Evolutionary conservation across 2,329 filamentous ascomycete genomes (phyloP).

Genomic region (Colletotrichum higginsianum): DNA sequence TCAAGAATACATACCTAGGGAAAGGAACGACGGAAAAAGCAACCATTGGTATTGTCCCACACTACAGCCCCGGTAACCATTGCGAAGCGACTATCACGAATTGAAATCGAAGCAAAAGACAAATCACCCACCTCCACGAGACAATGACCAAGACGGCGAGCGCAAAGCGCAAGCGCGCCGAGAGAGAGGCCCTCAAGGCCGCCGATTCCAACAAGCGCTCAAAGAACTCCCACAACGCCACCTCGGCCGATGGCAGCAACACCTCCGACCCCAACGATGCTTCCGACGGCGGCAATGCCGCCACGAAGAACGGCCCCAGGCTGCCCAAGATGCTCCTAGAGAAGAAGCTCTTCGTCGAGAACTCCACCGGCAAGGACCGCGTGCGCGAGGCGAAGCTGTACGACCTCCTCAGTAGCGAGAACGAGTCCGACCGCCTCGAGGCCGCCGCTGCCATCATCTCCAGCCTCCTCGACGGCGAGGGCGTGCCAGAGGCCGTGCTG

Average conservation of each 20-base stretch:
- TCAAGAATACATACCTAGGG: too few relatives aligned
- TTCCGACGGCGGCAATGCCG: conserved; percentile 8
- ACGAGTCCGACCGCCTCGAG: conserved; percentile 67
- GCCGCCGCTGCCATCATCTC: conserved; percentile 73
- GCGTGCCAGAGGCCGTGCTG: conserved; percentile 67
- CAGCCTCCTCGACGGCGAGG: conserved; percentile 65
- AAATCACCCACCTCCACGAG: not conserved
- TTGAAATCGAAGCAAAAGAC: not conserved
- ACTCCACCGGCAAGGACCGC: conserved; percentile 66
- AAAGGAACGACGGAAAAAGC: not conserved
- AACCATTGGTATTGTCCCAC: not conserved
- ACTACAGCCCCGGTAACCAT: not conserved
- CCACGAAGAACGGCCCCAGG: conserved; percentile 22
- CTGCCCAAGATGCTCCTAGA: conserved; percentile 50
- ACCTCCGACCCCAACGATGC: conserved; percentile 10
- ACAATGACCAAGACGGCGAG: conserved; percentile 43
- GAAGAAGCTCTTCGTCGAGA: conserved; percentile 65
- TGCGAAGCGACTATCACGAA: not conserved
- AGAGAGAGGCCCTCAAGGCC: conserved; percentile 43
- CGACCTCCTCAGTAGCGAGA: conserved; percentile 73
- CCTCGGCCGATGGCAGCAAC: conserved; percentile 42
- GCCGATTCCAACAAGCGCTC: conserved; percentile 43
- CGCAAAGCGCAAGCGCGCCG: conserved; percentile 44
- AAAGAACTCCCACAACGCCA: conserved; percentile 50
- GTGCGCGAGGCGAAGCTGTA: conserved; percentile 73